Percentiles rank a stretch among this genome's conserved stretches.
phyloP scores from a whole-genome alignment of 805 yeast genomes.

The Lipomyces anomalus region DNA sequence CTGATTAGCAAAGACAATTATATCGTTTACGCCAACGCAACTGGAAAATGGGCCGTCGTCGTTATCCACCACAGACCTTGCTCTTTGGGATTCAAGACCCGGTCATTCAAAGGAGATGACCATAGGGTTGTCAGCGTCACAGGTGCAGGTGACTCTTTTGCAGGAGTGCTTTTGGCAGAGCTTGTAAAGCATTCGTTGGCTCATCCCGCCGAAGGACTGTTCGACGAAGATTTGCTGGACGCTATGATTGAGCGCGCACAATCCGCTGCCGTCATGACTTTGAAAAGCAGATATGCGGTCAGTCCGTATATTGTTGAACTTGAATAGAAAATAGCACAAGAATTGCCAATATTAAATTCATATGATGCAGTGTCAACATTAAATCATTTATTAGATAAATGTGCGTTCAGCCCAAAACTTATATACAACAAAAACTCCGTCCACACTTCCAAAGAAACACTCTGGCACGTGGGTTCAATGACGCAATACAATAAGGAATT shows the following conservation, averaged over 20 bases:
- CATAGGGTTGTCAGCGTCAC: constrained; percentile 55
- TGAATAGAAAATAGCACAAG: neutral
- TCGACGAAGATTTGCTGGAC: constrained; percentile 3
- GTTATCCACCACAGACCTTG: constrained; percentile 4
- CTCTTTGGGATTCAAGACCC: neutral
- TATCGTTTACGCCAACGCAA: neutral
- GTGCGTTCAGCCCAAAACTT: neutral
- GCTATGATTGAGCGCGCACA: constrained; percentile 15
- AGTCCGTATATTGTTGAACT: constrained; percentile 9
- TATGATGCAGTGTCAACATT: neutral
- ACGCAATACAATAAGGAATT: no score
- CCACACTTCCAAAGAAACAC: neutral
- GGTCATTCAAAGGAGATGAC: constrained; percentile 29
- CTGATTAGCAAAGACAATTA: neutral
- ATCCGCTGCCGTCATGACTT: constrained; percentile 18
- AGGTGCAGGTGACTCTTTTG: constrained; percentile 83
- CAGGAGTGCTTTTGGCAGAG: constrained; percentile 55
- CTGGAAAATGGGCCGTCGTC: constrained; percentile 4
- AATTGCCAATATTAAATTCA: neutral
- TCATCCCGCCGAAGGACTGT: constrained; percentile 20
- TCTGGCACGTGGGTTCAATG: neutral
- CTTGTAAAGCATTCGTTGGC: constrained; percentile 20
- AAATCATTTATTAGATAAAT: neutral
- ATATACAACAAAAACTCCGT: neutral
- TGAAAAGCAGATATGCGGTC: constrained; percentile 16